A percentile compares a stretch with the other conserved stretches of the same genome.
Evolutionary conservation across 2,329 filamentous ascomycete species (phyloP).

Genomic region (Claviceps capensis): DNA sequence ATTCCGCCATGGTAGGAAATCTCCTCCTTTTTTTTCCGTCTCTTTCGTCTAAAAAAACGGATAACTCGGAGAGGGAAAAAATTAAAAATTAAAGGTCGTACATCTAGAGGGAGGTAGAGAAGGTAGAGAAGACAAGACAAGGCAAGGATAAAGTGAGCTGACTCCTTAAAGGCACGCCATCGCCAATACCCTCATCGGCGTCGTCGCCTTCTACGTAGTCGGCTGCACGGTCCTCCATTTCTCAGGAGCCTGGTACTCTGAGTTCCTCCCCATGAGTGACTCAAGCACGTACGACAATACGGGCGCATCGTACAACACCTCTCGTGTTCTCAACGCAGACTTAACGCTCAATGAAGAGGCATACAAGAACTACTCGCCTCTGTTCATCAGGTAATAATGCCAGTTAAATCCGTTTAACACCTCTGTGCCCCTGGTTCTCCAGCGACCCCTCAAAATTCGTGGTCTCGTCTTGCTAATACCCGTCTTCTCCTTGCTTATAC

Average conservation of each 20-base stretch:
- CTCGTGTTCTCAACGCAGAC: slow-evolving; percentile 45
- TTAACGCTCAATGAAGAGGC: slow-evolving; percentile 48
- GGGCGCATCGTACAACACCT: slow-evolving; percentile 48
- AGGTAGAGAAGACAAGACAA: neutral
- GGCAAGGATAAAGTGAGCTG: neutral
- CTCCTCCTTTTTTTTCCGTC: accelerated
- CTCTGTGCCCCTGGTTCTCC: neutral
- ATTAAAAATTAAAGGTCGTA: neutral
- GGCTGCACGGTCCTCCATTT: slow-evolving; percentile 48
- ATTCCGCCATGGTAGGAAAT: slow-evolving; percentile 49
- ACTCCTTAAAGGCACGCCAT: slow-evolving; percentile 47
- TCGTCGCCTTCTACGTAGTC: slow-evolving; percentile 52
- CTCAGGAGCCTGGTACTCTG: slow-evolving; percentile 47
- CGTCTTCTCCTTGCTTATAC: neutral
- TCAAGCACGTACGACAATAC: slow-evolving; percentile 60
- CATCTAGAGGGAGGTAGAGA: neutral
- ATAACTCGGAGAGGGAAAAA: neutral
- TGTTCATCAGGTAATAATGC: slow-evolving; percentile 41
- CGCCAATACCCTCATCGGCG: slow-evolving; percentile 56
- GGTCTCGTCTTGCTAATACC: neutral
- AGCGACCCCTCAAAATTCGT: neutral
- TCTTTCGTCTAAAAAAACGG: too few species aligned
- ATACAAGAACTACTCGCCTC: slow-evolving; percentile 53
- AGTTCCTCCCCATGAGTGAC: slow-evolving; percentile 57
- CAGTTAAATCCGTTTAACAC: too few species aligned